These are phyloP conservation scores for Pseudocercospora crystallina DNA, from an alignment of 2,329 filamentous ascomycete species.

Conservation along the genomic window DNA sequence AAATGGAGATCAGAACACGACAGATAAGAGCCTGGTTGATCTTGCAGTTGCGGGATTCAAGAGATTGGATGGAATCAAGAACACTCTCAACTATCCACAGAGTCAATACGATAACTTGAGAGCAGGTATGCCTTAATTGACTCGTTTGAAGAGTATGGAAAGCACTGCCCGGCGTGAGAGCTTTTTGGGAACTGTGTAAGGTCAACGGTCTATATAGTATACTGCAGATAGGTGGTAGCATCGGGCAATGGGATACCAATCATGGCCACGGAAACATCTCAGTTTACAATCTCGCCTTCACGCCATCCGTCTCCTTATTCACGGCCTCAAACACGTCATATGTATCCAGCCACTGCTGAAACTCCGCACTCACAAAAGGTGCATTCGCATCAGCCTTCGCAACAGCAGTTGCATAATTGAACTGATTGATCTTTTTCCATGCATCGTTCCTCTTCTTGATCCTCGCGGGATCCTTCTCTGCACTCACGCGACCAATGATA, in stretches of 20 bases:
- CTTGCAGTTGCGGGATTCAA: constrained; percentile 40
- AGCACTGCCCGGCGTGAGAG: too few relatives aligned
- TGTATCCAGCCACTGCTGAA: constrained; percentile 7
- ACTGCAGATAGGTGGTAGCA: too few relatives aligned
- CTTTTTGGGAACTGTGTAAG: too few relatives aligned
- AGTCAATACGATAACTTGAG: constrained; percentile 56
- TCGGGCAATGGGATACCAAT: too few relatives aligned
- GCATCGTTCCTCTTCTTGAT: constrained; percentile 4
- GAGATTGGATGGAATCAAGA: constrained; percentile 48
- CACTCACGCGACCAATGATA: neutral
- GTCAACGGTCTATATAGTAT: too few relatives aligned
- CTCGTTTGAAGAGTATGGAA: too few relatives aligned
- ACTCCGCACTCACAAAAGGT: constrained; percentile 1
- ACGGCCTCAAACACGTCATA: constrained; percentile 14
- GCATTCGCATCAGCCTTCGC: constrained; percentile 1
- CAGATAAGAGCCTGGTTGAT: constrained; percentile 59
- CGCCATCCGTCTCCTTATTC: neutral
- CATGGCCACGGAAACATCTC: too few relatives aligned
- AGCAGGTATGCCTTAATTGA: constrained; percentile 36
- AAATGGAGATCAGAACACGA: constrained; percentile 62
- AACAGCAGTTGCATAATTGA: neutral
- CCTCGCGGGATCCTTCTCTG: neutral
- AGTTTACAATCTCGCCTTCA: neutral
- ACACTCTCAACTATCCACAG: constrained; percentile 53
- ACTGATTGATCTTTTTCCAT: neutral